Percentiles rank a stretch among this genome's conserved stretches.
Evolutionary conservation across 2,329 filamentous ascomycete genomes (phyloP).

Genomic region (Dissoconium aciculare): DNA sequence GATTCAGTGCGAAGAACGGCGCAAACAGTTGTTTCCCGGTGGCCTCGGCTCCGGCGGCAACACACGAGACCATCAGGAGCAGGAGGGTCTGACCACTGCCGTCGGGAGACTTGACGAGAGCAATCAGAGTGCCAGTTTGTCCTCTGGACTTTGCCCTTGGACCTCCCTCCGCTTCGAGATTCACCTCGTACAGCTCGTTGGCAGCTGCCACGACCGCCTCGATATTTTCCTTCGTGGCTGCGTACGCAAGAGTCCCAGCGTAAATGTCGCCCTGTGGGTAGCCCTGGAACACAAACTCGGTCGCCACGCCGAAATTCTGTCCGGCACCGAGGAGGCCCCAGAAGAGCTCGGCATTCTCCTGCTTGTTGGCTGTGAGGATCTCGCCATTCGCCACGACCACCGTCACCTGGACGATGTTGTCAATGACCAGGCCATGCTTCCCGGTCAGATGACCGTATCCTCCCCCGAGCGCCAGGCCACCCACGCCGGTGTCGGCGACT

Average conservation of each 20-base stretch:
- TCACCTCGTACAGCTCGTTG: slow-evolving; percentile 15
- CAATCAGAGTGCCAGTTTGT: slow-evolving; percentile 9
- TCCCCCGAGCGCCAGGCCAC: slow-evolving; percentile 38
- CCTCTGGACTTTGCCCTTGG: slow-evolving; percentile 11
- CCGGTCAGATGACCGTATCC: slow-evolving; percentile 34
- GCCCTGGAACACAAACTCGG: slow-evolving; percentile 29
- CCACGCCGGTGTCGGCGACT: slow-evolving; percentile 48
- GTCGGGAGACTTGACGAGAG: slow-evolving; percentile 13
- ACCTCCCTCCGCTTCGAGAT: slow-evolving; percentile 6
- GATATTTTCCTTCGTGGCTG: too few relatives aligned
- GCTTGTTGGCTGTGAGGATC: slow-evolving; percentile 26
- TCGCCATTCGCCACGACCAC: slow-evolving; percentile 30
- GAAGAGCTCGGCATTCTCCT: slow-evolving; percentile 35
- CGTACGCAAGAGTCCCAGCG: too few relatives aligned
- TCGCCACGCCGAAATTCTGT: slow-evolving; percentile 33
- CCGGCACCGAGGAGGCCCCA: slow-evolving; percentile 35
- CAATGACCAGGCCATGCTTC: slow-evolving; percentile 39
- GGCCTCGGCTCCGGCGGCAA: slow-evolving; percentile 9
- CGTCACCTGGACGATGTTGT: slow-evolving; percentile 30
- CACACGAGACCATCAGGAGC: slow-evolving; percentile 9
- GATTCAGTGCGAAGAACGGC: slow-evolving; percentile 13
- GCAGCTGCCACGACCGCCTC: slow-evolving; percentile 9
- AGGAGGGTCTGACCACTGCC: slow-evolving; percentile 14
- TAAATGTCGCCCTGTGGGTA: slow-evolving; percentile 23
- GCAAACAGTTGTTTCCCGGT: slow-evolving; percentile 13